A percentile compares a stretch with the other conserved stretches of the same genome.
Evolutionary conservation across 352 stramenopile species (phyloP).

Genomic region (Phytophthora tubulina): DNA sequence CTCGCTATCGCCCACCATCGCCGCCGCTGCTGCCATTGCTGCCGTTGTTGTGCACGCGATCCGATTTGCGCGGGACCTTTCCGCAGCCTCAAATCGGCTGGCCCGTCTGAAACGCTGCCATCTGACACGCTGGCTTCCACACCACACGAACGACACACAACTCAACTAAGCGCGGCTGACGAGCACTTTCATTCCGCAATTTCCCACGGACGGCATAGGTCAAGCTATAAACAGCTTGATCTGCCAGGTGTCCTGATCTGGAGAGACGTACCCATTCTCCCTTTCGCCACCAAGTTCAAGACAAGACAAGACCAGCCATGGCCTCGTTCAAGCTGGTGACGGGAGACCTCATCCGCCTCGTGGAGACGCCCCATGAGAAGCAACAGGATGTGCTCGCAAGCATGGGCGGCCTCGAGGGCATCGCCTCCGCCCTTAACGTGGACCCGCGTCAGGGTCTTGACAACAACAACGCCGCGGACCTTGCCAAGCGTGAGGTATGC

Average conservation of each 20-base stretch:
- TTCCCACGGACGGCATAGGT: conserved; percentile 25
- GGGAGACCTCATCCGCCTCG: conserved; percentile 68
- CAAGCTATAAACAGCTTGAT: conserved; percentile 32
- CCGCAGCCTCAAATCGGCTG: conserved; percentile 5
- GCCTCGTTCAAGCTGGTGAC: conserved; percentile 60
- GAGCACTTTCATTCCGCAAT: conserved; percentile 32
- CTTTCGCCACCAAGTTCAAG: conserved; percentile 7
- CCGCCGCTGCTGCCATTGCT: conserved; percentile 11
- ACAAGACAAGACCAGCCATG: conserved; percentile 11
- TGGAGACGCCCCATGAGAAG: conserved; percentile 73
- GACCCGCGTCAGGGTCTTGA: conserved; percentile 62
- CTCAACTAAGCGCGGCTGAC: too few relatives aligned
- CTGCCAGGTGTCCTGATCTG: conserved; percentile 17
- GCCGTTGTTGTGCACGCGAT: background rate
- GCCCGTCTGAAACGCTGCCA: conserved; percentile 12
- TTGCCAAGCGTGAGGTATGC: conserved; percentile 48
- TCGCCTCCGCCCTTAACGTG: conserved; percentile 58
- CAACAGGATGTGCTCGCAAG: conserved; percentile 47
- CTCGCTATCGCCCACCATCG: background rate
- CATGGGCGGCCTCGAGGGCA: conserved; percentile 60
- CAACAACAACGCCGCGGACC: conserved; percentile 46
- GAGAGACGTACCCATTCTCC: background rate
- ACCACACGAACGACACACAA: conserved; percentile 30
- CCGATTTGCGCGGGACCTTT: conserved; percentile 18
- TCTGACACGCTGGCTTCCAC: conserved; percentile 12